Evolutionary conservation across 805 yeast species (phyloP), one percentile per base, ranked within the genome.

Genomic region (Candida verbasci): DNA sequence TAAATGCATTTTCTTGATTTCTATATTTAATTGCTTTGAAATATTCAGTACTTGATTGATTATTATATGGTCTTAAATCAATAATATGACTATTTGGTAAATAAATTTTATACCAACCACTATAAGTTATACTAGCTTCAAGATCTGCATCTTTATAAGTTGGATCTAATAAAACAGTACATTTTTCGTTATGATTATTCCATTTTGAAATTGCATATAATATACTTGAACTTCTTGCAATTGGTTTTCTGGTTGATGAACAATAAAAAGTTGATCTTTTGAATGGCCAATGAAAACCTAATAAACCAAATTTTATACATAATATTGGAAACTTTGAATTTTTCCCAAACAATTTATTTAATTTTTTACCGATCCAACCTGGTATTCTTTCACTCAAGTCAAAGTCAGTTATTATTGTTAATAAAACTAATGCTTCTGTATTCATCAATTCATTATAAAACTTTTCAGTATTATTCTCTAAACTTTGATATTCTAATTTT

Each of bases 251-350:
- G 4, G 69, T 56, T 10, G 60, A 54, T n/a, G 65, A 45, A 15
- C 65, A 58, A 41, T 58, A 68, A 41, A 65, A 60, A 18, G 61
- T 59, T 6, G 68, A 47, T 40, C 67, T 59, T 8, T 67, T 50
- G 45, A 67, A 67, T 9, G 73, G 73, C 73, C 72, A 67, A 44
- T 67, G 72, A 34, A 66, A 65, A 1, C 65, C 72, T 18, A 67
- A 38, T 15, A 67, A 50, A 1, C 72, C 72, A 51, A 67, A 47
- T 14, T 65, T 53, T n/a, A 67, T 55, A 25, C 62, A 55, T 11
- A 64, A 41, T 9, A 62, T 44, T 44, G 58, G 56, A 38, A 48
- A 46, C 3, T 38, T 45, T 1, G 69, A 58, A 6, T 51, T 32
- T 22, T 48, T 43, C 8, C 72, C 72, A 22, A 65, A 44, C 17